A percentile compares a stretch with the other conserved stretches of the same genome.
Evolutionary conservation across 176 grass and related monocot species (phyloP).

Genomic region (Eragrostis curvula): DNA sequence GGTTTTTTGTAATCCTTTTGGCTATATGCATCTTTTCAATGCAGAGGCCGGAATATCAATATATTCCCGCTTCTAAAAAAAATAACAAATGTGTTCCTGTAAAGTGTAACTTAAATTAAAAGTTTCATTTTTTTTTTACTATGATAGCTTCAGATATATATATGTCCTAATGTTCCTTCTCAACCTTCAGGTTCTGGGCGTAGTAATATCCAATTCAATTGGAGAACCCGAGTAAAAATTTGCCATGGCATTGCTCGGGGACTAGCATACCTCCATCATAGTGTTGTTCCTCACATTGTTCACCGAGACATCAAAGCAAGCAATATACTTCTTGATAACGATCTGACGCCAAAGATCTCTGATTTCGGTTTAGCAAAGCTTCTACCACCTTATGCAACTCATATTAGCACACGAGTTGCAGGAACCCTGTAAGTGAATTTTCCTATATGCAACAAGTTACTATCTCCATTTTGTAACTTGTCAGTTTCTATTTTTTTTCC

Average conservation of each 20-base stretch:
- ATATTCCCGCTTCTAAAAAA: too few relatives aligned
- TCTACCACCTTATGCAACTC: slow-evolving; percentile 68
- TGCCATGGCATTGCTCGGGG: slow-evolving; percentile 65
- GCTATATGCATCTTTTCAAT: too few relatives aligned
- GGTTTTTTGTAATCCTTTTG: too few relatives aligned
- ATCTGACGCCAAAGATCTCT: slow-evolving; percentile 75
- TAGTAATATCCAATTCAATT: slow-evolving; percentile 76
- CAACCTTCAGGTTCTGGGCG: slow-evolving; percentile 48
- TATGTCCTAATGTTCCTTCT: not conserved
- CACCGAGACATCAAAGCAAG: slow-evolving; percentile 91
- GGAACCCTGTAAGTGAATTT: slow-evolving; percentile 73
- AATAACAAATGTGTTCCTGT: not conserved
- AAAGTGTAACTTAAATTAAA: not conserved
- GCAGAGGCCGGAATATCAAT: too few relatives aligned
- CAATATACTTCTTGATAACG: slow-evolving; percentile 82
- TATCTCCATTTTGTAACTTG: slow-evolving; percentile 14
- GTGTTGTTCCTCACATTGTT: slow-evolving; percentile 69
- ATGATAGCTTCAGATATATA: not conserved
- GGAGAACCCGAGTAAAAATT: slow-evolving; percentile 76
- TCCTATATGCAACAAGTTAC: not conserved
- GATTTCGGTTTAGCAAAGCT: slow-evolving; percentile 86
- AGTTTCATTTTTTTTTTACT: not conserved
- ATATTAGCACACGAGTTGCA: slow-evolving; percentile 85
- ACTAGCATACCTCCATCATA: slow-evolving; percentile 68
- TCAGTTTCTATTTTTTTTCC: not conserved